Conservation (phyloP, 1,139 yeast genomes). For the Nakaseomyces bracarensis region DNA sequence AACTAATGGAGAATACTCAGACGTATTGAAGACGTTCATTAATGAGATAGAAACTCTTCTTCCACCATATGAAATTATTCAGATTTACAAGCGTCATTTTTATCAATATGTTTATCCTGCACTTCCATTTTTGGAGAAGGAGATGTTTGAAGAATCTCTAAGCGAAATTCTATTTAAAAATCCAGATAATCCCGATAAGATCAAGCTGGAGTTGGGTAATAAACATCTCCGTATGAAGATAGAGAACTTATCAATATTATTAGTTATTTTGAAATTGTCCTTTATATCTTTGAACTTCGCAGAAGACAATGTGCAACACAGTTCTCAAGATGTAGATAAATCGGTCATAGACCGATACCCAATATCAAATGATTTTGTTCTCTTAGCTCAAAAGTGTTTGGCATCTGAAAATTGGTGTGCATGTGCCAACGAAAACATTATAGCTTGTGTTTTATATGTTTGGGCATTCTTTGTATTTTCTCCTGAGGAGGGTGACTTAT, state of each 20-base stretch:
- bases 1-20: conserved; percentile 17
- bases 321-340: conserved; percentile 8
- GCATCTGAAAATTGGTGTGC: conserved; percentile 27
- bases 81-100: conserved; percentile 17
- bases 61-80: conserved; percentile 16
- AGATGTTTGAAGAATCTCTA: conserved; percentile 20
- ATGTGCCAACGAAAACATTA: conserved; percentile 29
- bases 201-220: conserved; percentile 22
- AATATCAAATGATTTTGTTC: conserved; percentile 21
- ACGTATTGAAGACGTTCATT: conserved; percentile 15
- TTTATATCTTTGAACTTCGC: conserved; percentile 19
- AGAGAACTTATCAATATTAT: conserved; percentile 22
- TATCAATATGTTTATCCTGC: conserved; percentile 18
- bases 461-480: conserved; percentile 31
- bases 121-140: conserved; percentile 17
- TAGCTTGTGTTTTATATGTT: conserved; percentile 26
- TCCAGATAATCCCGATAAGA: conserved; percentile 16
- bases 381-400: conserved; percentile 22
- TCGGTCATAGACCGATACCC: conserved; percentile 19
- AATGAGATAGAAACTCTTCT: conserved; percentile 13
- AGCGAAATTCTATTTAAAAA: conserved; percentile 14
- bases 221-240: conserved; percentile 25
- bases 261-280: conserved; percentile 26
- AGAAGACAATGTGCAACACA: conserved; percentile 12
- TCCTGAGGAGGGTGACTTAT: conserved; percentile 31